Base-by-base conservation (phyloP, 768 basidiomycete species). In the Rhizopogon salebrosus region DNA sequence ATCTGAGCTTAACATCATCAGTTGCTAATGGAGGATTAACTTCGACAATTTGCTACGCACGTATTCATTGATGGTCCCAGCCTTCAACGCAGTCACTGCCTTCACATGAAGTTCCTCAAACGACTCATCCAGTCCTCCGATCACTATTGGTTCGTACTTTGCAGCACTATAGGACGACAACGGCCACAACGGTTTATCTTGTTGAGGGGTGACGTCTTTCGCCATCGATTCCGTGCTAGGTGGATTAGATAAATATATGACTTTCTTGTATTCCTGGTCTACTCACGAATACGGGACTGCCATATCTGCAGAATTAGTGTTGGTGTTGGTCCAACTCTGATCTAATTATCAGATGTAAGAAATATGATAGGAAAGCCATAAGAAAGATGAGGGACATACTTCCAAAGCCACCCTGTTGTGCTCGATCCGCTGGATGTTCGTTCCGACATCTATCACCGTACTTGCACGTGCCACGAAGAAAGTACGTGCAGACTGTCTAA, bases 121-220 rank as follows among this genome's bases (percentile, higher is more conserved):
- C 0, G 84, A 87, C 55, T 85, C 75, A 57, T 97, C 92, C 29
- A 87, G 67, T 2, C 81, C 84, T 8, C 69, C 51, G 16, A 97
- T 65, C 5, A 95, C 58, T 20, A 73, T 80, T 0, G 83, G 83
- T 57, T 92, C 90, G 54, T 77, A 62, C 63, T 94, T 95, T 3
- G 82, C 80, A 20, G 89, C 82, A 0, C 77, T 92, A 64, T 89
- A 95, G 0, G 82, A 85, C 0, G 89, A 84, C 0, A 95, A 71
- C 13, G 87, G 85, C 86, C 89, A 97, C 11, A 76, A 40, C 0
- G 92, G 93, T 61, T 82, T 85, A 14, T 94, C 92, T 20, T 69
- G 72, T 20, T 65, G 62, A 2, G 70, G 70, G 1, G 78, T 80
- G 7, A 95, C 65, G 57, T 95, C 93, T 29, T 70, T 69, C n/a